Conservation (phyloP, 768 basidiomycete species). For the Leccinellum rugosiceps region DNA sequence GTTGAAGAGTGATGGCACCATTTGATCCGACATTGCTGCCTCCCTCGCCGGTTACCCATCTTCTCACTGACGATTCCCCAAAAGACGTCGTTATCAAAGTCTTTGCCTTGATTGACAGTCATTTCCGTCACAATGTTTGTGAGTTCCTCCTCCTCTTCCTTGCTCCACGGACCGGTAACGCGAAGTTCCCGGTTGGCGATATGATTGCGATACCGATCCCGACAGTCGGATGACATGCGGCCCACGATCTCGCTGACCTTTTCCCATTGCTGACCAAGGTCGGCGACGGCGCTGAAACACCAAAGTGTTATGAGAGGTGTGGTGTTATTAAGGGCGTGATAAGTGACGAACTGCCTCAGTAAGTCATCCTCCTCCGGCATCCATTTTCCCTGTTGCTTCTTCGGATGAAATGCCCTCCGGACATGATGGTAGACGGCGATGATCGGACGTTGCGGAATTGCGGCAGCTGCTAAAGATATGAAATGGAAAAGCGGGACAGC, state of each 20-base stretch:
- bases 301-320: slow-evolving; percentile 3
- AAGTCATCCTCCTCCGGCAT: slow-evolving; percentile 56
- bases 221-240: slow-evolving; percentile 75
- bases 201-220: slow-evolving; percentile 85
- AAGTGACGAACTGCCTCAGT: slow-evolving; percentile 53
- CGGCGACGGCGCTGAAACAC: slow-evolving; percentile 55
- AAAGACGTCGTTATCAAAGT: slow-evolving; percentile 76
- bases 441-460: slow-evolving; percentile 73
- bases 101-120: slow-evolving; percentile 68
- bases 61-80: slow-evolving; percentile 75
- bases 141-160: slow-evolving; percentile 73
- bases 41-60: slow-evolving; percentile 73
- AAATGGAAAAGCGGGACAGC: not conserved
- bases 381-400: slow-evolving; percentile 72
- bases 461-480: slow-evolving; percentile 46
- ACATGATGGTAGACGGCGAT: slow-evolving; percentile 84
- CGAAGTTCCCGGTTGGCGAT: slow-evolving; percentile 65
- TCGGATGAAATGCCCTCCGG: slow-evolving; percentile 64
- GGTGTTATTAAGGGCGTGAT: not conserved
- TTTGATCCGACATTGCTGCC: slow-evolving; percentile 87
- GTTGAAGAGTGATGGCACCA: slow-evolving; percentile 46
- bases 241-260: slow-evolving; percentile 69
- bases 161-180: slow-evolving; percentile 69
- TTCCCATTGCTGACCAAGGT: slow-evolving; percentile 79
- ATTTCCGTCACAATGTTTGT: slow-evolving; percentile 73